These are phyloP conservation scores for Drechslera avenae DNA, from an alignment of 2,329 filamentous ascomycete genomes.

Conservation along the genomic window DNA sequence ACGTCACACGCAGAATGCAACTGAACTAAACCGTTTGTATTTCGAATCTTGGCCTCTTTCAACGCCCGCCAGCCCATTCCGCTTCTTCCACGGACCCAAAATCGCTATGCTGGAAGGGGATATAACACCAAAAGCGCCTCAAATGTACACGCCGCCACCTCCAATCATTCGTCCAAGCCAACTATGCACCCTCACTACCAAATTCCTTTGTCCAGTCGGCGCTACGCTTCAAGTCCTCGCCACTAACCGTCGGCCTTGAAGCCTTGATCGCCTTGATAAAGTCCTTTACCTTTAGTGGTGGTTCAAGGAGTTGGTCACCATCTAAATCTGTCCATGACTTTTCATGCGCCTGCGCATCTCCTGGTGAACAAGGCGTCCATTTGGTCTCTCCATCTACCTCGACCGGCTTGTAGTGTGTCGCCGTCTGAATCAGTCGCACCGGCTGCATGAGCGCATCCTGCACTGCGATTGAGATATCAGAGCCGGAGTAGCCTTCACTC, in stretches of 20 bases:
- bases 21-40: too few relatives aligned
- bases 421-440: conserved; percentile 93
- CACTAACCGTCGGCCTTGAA: conserved; percentile 86
- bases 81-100: not conserved
- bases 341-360: conserved; percentile 81
- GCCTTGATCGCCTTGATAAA: conserved; percentile 91
- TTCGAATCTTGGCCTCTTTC: too few relatives aligned
- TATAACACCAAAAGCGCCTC: conserved; percentile 5
- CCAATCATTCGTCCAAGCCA: not conserved
- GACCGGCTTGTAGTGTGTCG: conserved; percentile 96
- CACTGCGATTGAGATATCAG: conserved; percentile 93
- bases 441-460: conserved; percentile 98
- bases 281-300: conserved; percentile 84
- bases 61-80: too few relatives aligned
- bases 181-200: conserved; percentile 79
- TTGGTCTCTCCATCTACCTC: conserved; percentile 68
- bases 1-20: too few relatives aligned
- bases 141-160: not conserved
- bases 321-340: conserved; percentile 93
- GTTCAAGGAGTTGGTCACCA: conserved; percentile 82
- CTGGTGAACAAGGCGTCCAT: conserved; percentile 90
- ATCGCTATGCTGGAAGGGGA: conserved; percentile 16
- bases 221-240: conserved; percentile 81
- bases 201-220: conserved; percentile 96
- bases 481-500: conserved; percentile 93